These are phyloP conservation scores for Corylus americana DNA, from an alignment of 306 rosid genomes.

Conservation along the genomic window DNA sequence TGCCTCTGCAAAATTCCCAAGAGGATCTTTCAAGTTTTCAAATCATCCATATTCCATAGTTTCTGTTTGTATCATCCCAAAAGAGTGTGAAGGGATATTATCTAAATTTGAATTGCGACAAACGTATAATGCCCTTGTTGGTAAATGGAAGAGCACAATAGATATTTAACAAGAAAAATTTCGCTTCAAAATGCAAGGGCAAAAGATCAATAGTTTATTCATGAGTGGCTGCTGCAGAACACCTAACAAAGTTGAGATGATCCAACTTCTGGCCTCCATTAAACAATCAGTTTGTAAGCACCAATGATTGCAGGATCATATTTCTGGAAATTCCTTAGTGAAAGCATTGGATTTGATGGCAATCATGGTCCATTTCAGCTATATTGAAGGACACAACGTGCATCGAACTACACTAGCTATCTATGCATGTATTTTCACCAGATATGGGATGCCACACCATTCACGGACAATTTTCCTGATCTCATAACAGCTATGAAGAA, in stretches of 20 bases:
- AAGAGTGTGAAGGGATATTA: not conserved
- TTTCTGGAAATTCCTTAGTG: not conserved
- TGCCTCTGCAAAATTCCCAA: not conserved
- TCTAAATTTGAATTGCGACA: not conserved
- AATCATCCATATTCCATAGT: not conserved
- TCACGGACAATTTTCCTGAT: not conserved
- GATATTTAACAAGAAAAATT: not conserved
- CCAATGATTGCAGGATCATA: conserved; percentile 4
- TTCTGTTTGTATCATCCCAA: not conserved
- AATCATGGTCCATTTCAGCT: not conserved
- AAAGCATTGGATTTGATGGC: not conserved
- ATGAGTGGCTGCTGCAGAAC: not conserved
- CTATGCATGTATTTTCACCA: not conserved
- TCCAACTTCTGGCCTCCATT: not conserved
- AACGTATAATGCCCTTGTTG: not conserved
- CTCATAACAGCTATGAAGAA: not conserved
- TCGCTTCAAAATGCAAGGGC: not conserved
- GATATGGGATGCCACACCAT: not conserved
- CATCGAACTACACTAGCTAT: not conserved
- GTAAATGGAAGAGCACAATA: not conserved
- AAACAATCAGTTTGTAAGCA: not conserved
- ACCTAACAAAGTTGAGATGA: not conserved
- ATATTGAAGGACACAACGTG: not conserved
- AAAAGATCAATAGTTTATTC: not conserved
- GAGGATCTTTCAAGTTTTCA: not conserved